Evolutionary conservation across 2,329 filamentous ascomycete species (phyloP).

Genomic region (Aspergillus novoparasiticus): DNA sequence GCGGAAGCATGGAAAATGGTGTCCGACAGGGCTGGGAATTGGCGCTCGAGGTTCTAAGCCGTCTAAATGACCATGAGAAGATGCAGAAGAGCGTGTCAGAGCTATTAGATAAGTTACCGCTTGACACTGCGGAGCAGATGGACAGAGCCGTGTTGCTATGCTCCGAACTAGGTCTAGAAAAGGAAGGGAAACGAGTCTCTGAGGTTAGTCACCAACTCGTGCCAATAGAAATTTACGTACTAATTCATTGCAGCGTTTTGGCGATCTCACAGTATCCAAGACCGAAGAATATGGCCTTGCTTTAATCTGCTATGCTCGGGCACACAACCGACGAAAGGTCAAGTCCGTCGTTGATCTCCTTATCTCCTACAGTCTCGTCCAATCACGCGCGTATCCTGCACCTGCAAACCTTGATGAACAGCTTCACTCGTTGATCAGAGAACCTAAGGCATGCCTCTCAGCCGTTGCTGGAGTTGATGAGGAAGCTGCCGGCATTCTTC

Average conservation of each 20-base stretch:
- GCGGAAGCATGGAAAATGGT: slow-evolving; percentile 37
- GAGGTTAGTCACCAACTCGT: slow-evolving; percentile 62
- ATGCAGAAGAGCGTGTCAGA: slow-evolving; percentile 75
- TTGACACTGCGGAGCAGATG: slow-evolving; percentile 70
- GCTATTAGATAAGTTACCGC: slow-evolving; percentile 71
- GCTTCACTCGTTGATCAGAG: slow-evolving; percentile 69
- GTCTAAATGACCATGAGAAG: slow-evolving; percentile 72
- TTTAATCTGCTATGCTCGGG: slow-evolving; percentile 86
- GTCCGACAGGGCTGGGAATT: slow-evolving; percentile 82
- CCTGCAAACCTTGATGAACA: slow-evolving; percentile 71
- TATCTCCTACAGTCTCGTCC: slow-evolving; percentile 82
- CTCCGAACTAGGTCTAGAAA: slow-evolving; percentile 73
- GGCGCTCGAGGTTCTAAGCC: slow-evolving; percentile 77
- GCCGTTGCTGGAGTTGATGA: slow-evolving; percentile 73
- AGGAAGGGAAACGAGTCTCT: slow-evolving; percentile 77
- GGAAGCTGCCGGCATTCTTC: slow-evolving; percentile 79
- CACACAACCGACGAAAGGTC: slow-evolving; percentile 76
- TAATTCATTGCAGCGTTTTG: slow-evolving; percentile 67
- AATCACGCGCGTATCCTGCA: slow-evolving; percentile 78
- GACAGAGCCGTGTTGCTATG: slow-evolving; percentile 81
- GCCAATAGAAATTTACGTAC: slow-evolving; percentile 5
- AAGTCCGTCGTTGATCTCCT: slow-evolving; percentile 84
- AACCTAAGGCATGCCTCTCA: slow-evolving; percentile 71
- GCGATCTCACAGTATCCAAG: slow-evolving; percentile 71
- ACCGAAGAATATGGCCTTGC: slow-evolving; percentile 82